Conservation (phyloP, 1,284 basidiomycete genomes). For the Ceratobasidium sp. region DNA sequence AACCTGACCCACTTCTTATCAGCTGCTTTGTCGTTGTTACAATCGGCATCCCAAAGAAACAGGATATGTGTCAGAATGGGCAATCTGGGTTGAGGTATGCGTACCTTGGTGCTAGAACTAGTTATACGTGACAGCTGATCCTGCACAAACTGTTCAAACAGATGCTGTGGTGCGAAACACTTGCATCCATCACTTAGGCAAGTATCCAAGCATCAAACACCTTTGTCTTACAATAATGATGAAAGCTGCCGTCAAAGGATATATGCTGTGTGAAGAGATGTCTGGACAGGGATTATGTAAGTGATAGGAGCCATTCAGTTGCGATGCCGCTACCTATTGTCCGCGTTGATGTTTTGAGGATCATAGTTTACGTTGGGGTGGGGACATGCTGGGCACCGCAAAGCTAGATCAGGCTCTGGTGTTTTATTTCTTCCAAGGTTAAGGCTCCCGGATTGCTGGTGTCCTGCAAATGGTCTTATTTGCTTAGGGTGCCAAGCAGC, state of each 20-base stretch:
- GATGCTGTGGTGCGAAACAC: neutral
- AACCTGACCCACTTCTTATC: neutral
- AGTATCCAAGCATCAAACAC: neutral
- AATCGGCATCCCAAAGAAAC: neutral
- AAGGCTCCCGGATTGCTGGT: neutral
- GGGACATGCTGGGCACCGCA: conserved; percentile 9
- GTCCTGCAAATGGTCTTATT: neutral
- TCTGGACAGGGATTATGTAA: no score
- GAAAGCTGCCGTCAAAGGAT: neutral
- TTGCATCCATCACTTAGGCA: neutral
- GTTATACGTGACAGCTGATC: no score
- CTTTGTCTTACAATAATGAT: neutral
- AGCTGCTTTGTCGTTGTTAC: conserved; percentile 17
- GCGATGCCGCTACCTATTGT: no score
- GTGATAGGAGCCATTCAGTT: no score
- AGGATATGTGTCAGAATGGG: no score
- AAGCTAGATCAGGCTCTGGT: neutral
- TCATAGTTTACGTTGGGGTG: neutral
- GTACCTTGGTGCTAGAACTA: no score
- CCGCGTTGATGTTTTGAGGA: neutral
- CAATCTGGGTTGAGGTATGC: no score
- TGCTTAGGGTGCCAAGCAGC: neutral
- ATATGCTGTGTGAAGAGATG: neutral
- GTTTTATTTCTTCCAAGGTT: neutral
- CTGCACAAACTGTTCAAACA: neutral